These are phyloP conservation scores for Aspergillus cavernicola DNA, from an alignment of 495 filamentous ascomycete genomes.

Conservation along the genomic window DNA sequence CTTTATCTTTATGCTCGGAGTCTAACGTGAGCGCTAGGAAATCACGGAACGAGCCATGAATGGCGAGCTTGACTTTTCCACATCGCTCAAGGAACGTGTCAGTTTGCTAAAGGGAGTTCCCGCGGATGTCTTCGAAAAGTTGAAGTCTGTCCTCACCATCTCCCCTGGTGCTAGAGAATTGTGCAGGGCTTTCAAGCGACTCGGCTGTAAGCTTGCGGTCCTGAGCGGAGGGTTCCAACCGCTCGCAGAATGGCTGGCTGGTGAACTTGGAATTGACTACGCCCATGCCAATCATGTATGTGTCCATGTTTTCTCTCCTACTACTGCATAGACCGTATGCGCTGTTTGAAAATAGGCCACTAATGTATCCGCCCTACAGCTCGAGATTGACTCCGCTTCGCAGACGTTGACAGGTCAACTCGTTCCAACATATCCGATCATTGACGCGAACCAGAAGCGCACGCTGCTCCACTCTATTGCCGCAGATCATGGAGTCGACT, in stretches of 20 bases:
- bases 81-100: conserved; percentile 73
- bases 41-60: conserved; percentile 95
- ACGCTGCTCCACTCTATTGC: conserved; percentile 75
- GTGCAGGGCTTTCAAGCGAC: conserved; percentile 61
- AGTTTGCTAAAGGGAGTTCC: conserved; percentile 75
- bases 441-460: conserved; percentile 77
- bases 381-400: conserved; percentile 62
- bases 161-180: conserved; percentile 77
- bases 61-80: conserved; percentile 91
- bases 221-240: conserved; percentile 90
- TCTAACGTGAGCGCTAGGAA: conserved; percentile 35
- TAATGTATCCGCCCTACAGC: conserved; percentile 26
- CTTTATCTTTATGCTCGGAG: conserved; percentile 25
- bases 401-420: conserved; percentile 78
- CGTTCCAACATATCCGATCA: conserved; percentile 61
- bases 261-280: conserved; percentile 76
- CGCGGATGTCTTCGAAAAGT: conserved; percentile 73
- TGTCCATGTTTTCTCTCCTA: background rate
- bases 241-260: conserved; percentile 79
- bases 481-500: conserved; percentile 60
- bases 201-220: conserved; percentile 84
- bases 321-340: background rate
- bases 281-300: conserved; percentile 77
- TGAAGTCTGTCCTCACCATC: conserved; percentile 67
- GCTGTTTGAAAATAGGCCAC: too few species aligned